phyloP scores from a whole-genome alignment of 1,139 yeast genomes.

The Kurtzmaniella quercitrusa region DNA sequence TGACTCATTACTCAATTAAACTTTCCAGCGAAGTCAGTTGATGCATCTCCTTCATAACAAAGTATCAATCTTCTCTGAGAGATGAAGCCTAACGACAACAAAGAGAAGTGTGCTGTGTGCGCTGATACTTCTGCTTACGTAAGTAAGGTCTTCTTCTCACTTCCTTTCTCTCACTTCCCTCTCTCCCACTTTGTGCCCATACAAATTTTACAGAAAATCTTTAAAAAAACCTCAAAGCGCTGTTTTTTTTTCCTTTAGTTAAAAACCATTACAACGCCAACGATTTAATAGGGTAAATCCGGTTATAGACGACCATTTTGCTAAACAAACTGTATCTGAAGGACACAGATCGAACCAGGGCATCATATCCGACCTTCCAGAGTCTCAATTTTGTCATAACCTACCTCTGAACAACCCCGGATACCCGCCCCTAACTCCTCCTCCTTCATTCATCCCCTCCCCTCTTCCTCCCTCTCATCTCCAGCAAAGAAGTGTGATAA shows the following conservation, averaged over 20 bases:
- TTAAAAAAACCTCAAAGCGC: conserved; percentile 10
- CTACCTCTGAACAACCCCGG: not conserved
- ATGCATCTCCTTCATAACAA: no score
- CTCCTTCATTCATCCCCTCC: not conserved
- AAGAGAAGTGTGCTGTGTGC: no score
- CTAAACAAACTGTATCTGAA: not conserved
- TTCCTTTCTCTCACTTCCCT: no score
- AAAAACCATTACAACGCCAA: not conserved
- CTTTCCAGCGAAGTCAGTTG: no score
- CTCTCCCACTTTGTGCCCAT: not conserved
- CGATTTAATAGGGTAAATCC: not conserved
- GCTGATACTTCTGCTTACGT: not conserved
- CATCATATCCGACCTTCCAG: not conserved
- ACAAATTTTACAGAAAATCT: conserved; percentile 8
- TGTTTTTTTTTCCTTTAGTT: not conserved
- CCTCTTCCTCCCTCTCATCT: no score
- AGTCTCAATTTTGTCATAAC: not conserved
- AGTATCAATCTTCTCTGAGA: no score
- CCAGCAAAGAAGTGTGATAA: no score
- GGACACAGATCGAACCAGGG: not conserved
- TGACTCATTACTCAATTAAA: no score
- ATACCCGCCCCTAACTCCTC: not conserved
- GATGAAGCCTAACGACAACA: no score
- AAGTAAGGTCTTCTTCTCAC: not conserved
- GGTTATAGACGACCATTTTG: not conserved